Percentiles rank a stretch among this genome's conserved stretches.
Conservation (phyloP, 306 rosid genomes). For the Vicia sativa region DNA sequence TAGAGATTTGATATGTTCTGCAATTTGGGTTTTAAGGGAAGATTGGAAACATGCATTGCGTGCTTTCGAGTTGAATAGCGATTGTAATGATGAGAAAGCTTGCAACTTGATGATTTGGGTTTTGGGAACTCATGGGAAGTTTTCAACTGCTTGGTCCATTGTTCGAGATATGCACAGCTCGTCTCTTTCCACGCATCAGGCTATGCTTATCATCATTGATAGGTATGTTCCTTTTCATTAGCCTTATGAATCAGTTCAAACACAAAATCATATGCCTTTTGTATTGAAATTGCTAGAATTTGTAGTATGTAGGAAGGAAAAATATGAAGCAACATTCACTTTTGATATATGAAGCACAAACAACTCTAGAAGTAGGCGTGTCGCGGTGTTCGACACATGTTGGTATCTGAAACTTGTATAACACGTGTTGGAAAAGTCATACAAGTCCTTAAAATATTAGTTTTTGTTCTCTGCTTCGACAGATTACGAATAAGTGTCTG, state of each 20-base stretch:
- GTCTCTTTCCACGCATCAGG: conserved; percentile 58
- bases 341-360: no score
- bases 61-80: conserved; percentile 59
- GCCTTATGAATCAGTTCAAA: conserved; percentile 17
- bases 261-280: neutral
- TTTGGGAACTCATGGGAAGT: conserved; percentile 69
- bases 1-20: conserved; percentile 47
- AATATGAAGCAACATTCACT: conserved; percentile 13
- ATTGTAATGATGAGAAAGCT: conserved; percentile 54
- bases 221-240: conserved; percentile 49
- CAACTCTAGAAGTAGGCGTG: no score
- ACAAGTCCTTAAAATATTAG: no score
- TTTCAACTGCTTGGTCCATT: conserved; percentile 81
- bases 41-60: conserved; percentile 64
- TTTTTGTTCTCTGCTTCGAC: no score
- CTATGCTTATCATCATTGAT: conserved; percentile 86
- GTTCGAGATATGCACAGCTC: conserved; percentile 68
- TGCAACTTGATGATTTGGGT: conserved; percentile 81
- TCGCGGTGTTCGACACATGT: no score
- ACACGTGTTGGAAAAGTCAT: no score
- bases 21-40: conserved; percentile 74
- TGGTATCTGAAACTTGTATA: no score
- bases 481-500: no score
- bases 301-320: neutral
- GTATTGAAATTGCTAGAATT: neutral